Evolutionary conservation across 2,329 filamentous ascomycete species (phyloP).

Genomic region (Gliomastix tumulicola): DNA sequence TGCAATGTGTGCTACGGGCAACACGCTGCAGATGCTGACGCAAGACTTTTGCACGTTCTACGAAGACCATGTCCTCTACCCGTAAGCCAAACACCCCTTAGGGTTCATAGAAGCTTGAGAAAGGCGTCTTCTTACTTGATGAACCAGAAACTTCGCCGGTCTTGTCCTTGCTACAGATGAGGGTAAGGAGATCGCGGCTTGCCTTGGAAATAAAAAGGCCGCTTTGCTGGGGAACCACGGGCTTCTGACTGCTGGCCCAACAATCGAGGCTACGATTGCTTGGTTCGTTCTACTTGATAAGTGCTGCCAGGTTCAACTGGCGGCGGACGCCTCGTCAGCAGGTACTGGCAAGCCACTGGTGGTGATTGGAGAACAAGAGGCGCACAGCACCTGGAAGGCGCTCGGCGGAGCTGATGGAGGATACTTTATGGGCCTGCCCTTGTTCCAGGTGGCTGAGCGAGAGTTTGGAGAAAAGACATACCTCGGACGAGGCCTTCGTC

Average conservation of each 20-base stretch:
- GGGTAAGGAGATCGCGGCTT: conserved; percentile 47
- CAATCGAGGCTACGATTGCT: conserved; percentile 61
- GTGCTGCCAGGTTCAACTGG: conserved; percentile 22
- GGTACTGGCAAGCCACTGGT: conserved; percentile 33
- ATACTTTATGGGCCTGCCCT: conserved; percentile 51
- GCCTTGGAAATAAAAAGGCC: conserved; percentile 46
- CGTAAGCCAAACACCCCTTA: conserved; percentile 4
- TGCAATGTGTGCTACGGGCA: conserved; percentile 55
- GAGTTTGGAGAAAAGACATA: conserved; percentile 1
- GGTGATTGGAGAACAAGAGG: conserved; percentile 27
- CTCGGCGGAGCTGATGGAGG: conserved; percentile 56
- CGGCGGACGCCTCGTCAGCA: conserved; percentile 30
- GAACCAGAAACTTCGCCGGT: conserved; percentile 35
- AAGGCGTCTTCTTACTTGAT: no score
- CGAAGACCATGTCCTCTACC: conserved; percentile 34
- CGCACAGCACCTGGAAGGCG: conserved; percentile 55
- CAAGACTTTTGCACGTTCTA: conserved; percentile 58
- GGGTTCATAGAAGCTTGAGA: no score
- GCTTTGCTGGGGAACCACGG: conserved; percentile 60
- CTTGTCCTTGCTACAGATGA: conserved; percentile 55
- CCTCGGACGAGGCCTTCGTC: background rate
- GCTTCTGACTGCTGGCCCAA: conserved; percentile 53
- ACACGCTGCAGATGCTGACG: conserved; percentile 57
- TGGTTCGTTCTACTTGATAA: conserved; percentile 42
- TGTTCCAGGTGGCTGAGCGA: conserved; percentile 5